These are phyloP conservation scores for Hirschioporus abietinus DNA, from an alignment of 768 basidiomycete genomes.

Conservation along the genomic window DNA sequence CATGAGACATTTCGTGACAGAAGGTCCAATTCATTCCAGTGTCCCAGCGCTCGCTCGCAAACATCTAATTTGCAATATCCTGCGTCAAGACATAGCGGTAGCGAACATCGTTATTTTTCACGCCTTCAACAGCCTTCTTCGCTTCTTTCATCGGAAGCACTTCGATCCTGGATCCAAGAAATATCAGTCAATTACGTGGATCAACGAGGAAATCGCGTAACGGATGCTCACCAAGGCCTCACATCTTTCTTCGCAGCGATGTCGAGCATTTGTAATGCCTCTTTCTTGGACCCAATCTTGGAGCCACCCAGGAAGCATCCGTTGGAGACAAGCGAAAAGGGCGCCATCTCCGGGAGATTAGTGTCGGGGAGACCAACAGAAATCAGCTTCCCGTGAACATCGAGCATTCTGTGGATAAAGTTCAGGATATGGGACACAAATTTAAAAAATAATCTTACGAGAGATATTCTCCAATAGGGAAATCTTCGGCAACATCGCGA, in stretches of 20 bases:
- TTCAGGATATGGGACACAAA: conserved; percentile 27
- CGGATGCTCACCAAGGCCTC: conserved; percentile 38
- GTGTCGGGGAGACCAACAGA: conserved; percentile 54
- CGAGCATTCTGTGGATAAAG: conserved; percentile 37
- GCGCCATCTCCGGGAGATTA: conserved; percentile 33
- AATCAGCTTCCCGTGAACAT: conserved; percentile 49
- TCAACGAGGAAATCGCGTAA: not conserved
- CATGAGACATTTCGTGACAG: no score
- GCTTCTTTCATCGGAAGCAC: conserved; percentile 43
- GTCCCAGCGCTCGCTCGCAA: no score
- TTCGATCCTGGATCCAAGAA: conserved; percentile 19
- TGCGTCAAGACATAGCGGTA: conserved; percentile 48
- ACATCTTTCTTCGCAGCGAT: conserved; percentile 51
- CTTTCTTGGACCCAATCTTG: conserved; percentile 53
- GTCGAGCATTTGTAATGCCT: conserved; percentile 54
- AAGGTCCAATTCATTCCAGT: no score
- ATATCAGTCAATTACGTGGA: not conserved
- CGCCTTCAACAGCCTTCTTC: conserved; percentile 39
- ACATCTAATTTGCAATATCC: not conserved
- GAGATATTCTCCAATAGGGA: not conserved
- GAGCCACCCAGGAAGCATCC: conserved; percentile 21
- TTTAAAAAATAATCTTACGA: conserved; percentile 10
- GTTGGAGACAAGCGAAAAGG: conserved; percentile 29
- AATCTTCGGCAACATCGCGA: conserved; percentile 18
- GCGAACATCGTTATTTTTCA: conserved; percentile 43